Percentiles rank a stretch among this genome's conserved stretches.
These are phyloP conservation scores for Niebla homalea DNA, from an alignment of 495 filamentous ascomycete genomes.

Conservation along the genomic window DNA sequence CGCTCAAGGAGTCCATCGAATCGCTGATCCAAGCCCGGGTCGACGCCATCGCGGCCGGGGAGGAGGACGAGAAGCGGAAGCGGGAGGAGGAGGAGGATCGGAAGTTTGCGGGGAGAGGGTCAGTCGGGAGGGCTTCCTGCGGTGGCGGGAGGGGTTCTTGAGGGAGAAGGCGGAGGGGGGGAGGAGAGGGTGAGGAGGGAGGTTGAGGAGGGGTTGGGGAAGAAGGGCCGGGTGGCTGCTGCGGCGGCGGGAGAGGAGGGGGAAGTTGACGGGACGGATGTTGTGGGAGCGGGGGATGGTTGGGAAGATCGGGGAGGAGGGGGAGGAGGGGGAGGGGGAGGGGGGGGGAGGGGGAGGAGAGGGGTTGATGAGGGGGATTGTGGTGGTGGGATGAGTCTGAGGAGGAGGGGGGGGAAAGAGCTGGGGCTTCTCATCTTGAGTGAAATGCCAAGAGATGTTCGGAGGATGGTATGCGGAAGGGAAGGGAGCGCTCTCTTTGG, in stretches of 20 bases:
- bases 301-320: slow-evolving; percentile 46
- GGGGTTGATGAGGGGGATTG: background rate
- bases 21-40: slow-evolving; percentile 58
- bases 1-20: slow-evolving; percentile 81
- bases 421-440: background rate
- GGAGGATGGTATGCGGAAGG: too few relatives aligned
- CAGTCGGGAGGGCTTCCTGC: slow-evolving; percentile 66
- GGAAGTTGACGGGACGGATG: slow-evolving; percentile 44
- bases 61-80: slow-evolving; percentile 52
- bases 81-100: slow-evolving; percentile 85
- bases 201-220: slow-evolving; percentile 64
- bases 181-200: slow-evolving; percentile 46
- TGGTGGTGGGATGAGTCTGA: background rate
- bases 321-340: slow-evolving; percentile 9
- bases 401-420: background rate
- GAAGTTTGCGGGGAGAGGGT: slow-evolving; percentile 88
- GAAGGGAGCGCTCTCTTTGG: too few relatives aligned
- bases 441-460: background rate
- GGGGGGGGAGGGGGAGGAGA: slow-evolving; percentile 8
- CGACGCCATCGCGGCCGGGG: slow-evolving; percentile 42
- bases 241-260: slow-evolving; percentile 55
- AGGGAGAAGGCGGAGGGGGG: slow-evolving; percentile 63
- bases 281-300: slow-evolving; percentile 43
- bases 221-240: slow-evolving; percentile 57
- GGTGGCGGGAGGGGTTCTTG: slow-evolving; percentile 68